A percentile compares a stretch with the other conserved stretches of the same genome.
These are phyloP conservation scores for Spergularia bocconei DNA, from an alignment of 148 eudicot genomes.

Conservation along the genomic window DNA sequence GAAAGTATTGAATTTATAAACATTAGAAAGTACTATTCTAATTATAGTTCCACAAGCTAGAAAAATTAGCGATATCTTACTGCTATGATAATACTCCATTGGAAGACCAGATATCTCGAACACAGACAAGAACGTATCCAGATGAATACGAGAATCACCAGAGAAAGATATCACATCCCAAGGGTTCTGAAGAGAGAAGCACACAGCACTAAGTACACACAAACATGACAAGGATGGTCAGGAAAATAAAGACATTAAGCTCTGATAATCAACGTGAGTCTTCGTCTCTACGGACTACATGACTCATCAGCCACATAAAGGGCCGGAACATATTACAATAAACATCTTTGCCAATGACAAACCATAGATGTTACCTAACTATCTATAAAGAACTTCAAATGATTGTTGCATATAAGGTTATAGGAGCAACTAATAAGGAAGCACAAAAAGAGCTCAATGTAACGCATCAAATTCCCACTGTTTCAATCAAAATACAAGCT, in stretches of 20 bases:
- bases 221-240: not conserved
- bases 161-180: constrained; percentile 92
- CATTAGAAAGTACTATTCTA: not conserved
- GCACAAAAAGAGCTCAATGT: not conserved
- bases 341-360: not conserved
- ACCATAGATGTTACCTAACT: not conserved
- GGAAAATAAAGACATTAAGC: not conserved
- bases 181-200: constrained; percentile 66
- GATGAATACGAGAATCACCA: constrained; percentile 64
- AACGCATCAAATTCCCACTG: not conserved
- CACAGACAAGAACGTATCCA: constrained; percentile 97
- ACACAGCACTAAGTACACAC: not conserved
- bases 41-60: not conserved
- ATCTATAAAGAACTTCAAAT: not conserved
- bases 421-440: not conserved
- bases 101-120: constrained; percentile 85
- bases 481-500: not conserved
- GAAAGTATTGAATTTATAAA: not conserved
- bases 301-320: not conserved
- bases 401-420: not conserved
- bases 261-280: not conserved
- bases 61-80: constrained; percentile 36
- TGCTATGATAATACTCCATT: constrained; percentile 72
- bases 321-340: not conserved
- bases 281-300: too few species aligned